Evolutionary conservation across 2,329 filamentous ascomycete species (phyloP).

Genomic region (Metarhizium humberi): DNA sequence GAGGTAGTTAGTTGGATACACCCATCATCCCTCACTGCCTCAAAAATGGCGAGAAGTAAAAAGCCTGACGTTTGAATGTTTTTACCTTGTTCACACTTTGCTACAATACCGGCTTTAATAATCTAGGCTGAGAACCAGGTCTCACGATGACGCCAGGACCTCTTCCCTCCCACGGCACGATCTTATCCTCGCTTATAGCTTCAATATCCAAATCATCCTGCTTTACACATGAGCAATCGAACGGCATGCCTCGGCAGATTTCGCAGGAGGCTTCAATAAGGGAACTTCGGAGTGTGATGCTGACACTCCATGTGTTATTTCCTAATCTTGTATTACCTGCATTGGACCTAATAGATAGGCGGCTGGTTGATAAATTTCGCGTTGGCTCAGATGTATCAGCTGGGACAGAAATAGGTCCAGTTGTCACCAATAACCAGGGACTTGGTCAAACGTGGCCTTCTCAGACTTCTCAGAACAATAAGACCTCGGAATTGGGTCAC

Average conservation of each 20-base stretch:
- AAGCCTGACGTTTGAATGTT: background rate
- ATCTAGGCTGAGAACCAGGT: background rate
- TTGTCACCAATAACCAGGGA: background rate
- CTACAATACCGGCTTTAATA: background rate
- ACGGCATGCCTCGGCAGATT: background rate
- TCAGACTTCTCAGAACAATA: background rate
- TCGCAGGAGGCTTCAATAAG: conserved; percentile 9
- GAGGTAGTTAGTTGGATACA: no score
- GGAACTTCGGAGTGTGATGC: conserved; percentile 44
- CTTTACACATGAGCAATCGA: background rate
- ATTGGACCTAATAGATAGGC: conserved; percentile 76
- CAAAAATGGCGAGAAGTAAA: background rate
- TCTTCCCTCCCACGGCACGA: background rate
- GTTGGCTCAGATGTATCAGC: background rate
- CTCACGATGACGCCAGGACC: background rate
- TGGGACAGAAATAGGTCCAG: background rate
- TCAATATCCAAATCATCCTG: background rate
- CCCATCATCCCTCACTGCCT: background rate
- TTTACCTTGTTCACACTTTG: background rate
- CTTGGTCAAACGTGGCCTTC: background rate
- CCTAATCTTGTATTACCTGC: conserved; percentile 74
- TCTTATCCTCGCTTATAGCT: conserved; percentile 2
- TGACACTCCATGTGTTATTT: conserved; percentile 78
- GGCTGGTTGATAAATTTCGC: conserved; percentile 40
- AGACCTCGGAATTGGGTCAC: background rate